Evolutionary conservation across 1,284 basidiomycete species (phyloP), one percentile per base, ranked within the genome.

Genomic region (Marasmius fiardii): DNA sequence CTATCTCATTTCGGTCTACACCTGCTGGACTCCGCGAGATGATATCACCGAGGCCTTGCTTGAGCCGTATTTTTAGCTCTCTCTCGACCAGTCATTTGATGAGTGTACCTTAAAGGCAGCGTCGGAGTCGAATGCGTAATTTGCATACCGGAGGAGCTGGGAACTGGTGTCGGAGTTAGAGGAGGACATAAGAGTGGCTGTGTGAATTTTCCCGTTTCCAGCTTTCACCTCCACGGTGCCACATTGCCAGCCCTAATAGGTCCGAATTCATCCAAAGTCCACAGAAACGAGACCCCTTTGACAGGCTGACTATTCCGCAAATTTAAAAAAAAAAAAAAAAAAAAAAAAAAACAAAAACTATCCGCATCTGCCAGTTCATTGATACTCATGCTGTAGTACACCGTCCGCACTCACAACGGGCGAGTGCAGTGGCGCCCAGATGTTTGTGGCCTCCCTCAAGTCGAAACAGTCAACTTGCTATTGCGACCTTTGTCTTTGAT

Each of bases 1-100:
- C 54, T 20, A 82, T 69, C 24, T 81, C 76, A 11, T 78, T 75
- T 58, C 31, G 47, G 28, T 55, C 10, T 16, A 68, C 69, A 12
- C 71, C 67, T 20, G 78, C 60, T 3, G 71, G 67, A 14, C 73
- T 74, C 26, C 72, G 74, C 4, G 75, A 67, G 8, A 85, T 56
- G 39, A 90, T 80, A 53, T 76, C 80, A 56, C 74, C 73, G 39
- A 89, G 70, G 63, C 87, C 87, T 79, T 82, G 78, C 88, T 90
- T 80, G 59, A 23, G 34, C 54, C 37, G 6, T 21, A 34, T 31
- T 34, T 35, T 37, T 6, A 35, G 24, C 23, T 52, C 31, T 48
- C 20, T 16, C 28, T 31, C 43, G 20, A 37, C 33, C 12, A 43
- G 4, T 31, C 23, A 35, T 49, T 18, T 18, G 18, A 21, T 16